A percentile compares a stretch with the other conserved stretches of the same genome.
Conservation (phyloP, 768 basidiomycete species). For the Kwoniella europaea region DNA sequence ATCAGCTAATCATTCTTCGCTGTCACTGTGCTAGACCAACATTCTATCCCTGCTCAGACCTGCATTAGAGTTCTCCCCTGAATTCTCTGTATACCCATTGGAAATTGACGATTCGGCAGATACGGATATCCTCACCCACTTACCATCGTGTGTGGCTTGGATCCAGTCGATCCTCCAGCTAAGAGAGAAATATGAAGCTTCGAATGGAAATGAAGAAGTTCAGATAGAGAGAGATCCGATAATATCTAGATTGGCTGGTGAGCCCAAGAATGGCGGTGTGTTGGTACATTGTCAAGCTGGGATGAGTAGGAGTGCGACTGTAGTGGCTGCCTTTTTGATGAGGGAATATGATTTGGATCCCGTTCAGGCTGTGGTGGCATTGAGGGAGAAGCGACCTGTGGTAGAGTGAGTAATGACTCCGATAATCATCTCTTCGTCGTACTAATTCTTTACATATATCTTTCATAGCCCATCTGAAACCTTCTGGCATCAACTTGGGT, state of each 20-base stretch:
- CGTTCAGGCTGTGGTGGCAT: constrained; percentile 70
- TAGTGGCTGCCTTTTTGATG: constrained; percentile 90
- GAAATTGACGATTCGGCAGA: constrained; percentile 61
- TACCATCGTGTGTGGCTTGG: constrained; percentile 79
- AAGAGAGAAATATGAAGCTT: constrained; percentile 18
- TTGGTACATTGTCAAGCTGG: constrained; percentile 91
- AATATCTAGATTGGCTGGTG: constrained; percentile 18
- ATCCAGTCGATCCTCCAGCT: constrained; percentile 73
- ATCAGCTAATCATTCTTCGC: too few species aligned
- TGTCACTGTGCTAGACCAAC: constrained; percentile 66
- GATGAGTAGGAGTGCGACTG: constrained; percentile 83
- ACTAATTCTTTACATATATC: neutral
- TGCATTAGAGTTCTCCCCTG: constrained; percentile 63
- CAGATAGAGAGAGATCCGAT: constrained; percentile 60
- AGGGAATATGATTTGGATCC: constrained; percentile 67
- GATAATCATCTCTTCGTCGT: too few species aligned
- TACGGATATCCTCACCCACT: constrained; percentile 76
- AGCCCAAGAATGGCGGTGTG: constrained; percentile 64
- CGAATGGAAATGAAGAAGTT: constrained; percentile 65
- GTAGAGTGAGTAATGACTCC: constrained; percentile 67
- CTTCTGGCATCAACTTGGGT: constrained; percentile 77
- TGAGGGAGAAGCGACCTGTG: constrained; percentile 69
- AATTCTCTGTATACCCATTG: constrained; percentile 47
- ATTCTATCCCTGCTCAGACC: constrained; percentile 77
- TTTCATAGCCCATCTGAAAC: constrained; percentile 76